A percentile compares a stretch with the other conserved stretches of the same genome.
phyloP scores from a whole-genome alignment of 305 asterid genomes.

The Andrographis paniculata region DNA sequence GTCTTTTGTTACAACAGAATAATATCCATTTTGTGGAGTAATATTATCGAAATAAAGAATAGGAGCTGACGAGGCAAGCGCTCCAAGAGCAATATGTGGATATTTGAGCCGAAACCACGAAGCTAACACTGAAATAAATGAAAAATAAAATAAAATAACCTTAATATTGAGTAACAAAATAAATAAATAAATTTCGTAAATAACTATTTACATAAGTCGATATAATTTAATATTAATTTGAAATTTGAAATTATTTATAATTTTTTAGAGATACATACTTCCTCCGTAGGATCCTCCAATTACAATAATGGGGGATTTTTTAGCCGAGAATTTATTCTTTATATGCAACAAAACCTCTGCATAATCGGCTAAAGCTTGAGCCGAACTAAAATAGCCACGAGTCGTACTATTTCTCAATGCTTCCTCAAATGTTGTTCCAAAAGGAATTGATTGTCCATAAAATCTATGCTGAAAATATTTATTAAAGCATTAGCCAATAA shows the following conservation, averaged over 20 bases:
- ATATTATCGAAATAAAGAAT: slow-evolving; percentile 54
- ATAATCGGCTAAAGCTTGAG: slow-evolving; percentile 74
- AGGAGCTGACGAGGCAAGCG: slow-evolving; percentile 74
- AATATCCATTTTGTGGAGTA: slow-evolving; percentile 61
- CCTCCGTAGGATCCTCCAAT: slow-evolving; percentile 71
- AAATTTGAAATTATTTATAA: no score
- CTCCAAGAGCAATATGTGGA: slow-evolving; percentile 68
- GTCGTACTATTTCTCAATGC: slow-evolving; percentile 30
- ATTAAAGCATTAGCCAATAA: no score
- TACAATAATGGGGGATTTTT: slow-evolving; percentile 48
- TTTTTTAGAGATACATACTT: slow-evolving; percentile 25
- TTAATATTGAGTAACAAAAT: no score
- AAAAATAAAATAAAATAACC: no score
- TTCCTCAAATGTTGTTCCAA: slow-evolving; percentile 32
- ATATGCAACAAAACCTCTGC: slow-evolving; percentile 49
- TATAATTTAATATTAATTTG: no score
- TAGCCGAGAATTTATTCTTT: slow-evolving; percentile 31
- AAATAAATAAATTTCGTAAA: no score
- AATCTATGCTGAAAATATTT: slow-evolving; percentile 38
- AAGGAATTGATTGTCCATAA: slow-evolving; percentile 58
- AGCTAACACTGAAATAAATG: slow-evolving; percentile 78
- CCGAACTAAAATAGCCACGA: slow-evolving; percentile 59
- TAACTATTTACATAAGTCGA: no score
- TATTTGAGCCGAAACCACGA: slow-evolving; percentile 72
- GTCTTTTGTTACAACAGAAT: slow-evolving; percentile 43